Evolutionary conservation across 2,329 filamentous ascomycete species (phyloP), one percentile per base, ranked within the genome.

Genomic region (Fusarium gaditjirri): DNA sequence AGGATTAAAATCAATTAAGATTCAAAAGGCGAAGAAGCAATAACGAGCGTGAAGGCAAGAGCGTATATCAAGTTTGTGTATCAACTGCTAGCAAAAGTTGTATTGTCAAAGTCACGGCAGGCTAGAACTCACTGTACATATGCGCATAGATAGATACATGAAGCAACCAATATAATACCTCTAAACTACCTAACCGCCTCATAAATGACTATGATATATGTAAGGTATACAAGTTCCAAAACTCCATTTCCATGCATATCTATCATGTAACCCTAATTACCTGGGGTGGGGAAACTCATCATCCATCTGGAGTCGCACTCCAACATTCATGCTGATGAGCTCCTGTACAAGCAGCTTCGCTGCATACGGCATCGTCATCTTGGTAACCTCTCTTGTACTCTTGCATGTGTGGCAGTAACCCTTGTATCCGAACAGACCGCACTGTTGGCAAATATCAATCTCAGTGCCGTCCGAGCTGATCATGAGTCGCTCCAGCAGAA

Each of bases 291-390:
- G 94, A 81, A 99, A 99, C 83, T 98, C 94, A 80, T 99, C 96
- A 77, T 94, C 94, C 73, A 99, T 84, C 85, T 95, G 93, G 83
- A 99, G 85, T 64, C 93, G 88, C 66, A 97, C 95, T 70, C 95
- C 93, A n/a, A 99, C 94, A 81, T 99, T 99, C 96, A 99, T 99
- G 81, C 94, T 97, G 79, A 97, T 92, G 78, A 99, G 83, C 84
- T 99, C 96, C 85, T 99, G 96, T 53, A 98, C 94, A 61, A 99
- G 85, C 79, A 99, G 84, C 87, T 99, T 98, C 2, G 96, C 96
- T 23, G 96, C 96, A 82, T 99, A 99, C 38, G 96, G 96, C 88
- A 99, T 97, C 38, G 92, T 95, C 92, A 99, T 97, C 82, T 93
- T 92, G 21, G 94, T 92, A 31, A 99, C 94, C 35, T 92, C 91